phyloP scores from a whole-genome alignment of 2,329 filamentous ascomycete species.

The Ampelomyces quisqualis region DNA sequence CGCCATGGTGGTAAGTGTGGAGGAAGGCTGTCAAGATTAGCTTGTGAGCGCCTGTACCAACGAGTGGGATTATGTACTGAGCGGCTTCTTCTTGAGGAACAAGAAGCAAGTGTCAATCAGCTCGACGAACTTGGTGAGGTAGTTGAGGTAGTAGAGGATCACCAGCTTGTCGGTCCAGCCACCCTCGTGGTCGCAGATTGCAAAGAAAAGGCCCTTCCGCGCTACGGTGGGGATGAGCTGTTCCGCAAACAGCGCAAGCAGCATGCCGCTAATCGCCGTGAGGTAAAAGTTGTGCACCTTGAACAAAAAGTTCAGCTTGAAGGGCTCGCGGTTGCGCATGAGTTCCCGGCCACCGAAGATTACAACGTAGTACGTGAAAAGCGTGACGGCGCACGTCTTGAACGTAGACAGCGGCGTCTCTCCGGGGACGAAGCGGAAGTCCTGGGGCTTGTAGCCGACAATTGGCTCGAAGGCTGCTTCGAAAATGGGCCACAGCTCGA shows the following conservation, averaged over 20 bases:
- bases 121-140: constrained; percentile 97
- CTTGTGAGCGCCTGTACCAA: neutral
- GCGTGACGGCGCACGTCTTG: constrained; percentile 75
- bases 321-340: constrained; percentile 83
- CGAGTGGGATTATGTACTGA: constrained; percentile 60
- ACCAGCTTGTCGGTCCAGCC: constrained; percentile 94
- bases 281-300: constrained; percentile 96
- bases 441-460: constrained; percentile 77
- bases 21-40: constrained; percentile 67
- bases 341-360: constrained; percentile 90
- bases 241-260: constrained; percentile 85
- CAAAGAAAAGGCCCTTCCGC: constrained; percentile 79
- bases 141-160: constrained; percentile 96
- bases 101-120: constrained; percentile 94
- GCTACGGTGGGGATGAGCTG: constrained; percentile 82
- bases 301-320: constrained; percentile 87
- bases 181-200: constrained; percentile 78
- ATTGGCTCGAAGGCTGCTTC: constrained; percentile 77
- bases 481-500: constrained; percentile 93
- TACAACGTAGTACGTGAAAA: constrained; percentile 86
- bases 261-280: constrained; percentile 76
- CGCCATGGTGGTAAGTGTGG: constrained; percentile 98
- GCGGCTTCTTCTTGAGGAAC: constrained; percentile 98
- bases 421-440: constrained; percentile 81
- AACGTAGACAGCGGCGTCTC: constrained; percentile 88